Conservation (phyloP, 2,329 filamentous ascomycete species). For the Epichloe elymi region DNA sequence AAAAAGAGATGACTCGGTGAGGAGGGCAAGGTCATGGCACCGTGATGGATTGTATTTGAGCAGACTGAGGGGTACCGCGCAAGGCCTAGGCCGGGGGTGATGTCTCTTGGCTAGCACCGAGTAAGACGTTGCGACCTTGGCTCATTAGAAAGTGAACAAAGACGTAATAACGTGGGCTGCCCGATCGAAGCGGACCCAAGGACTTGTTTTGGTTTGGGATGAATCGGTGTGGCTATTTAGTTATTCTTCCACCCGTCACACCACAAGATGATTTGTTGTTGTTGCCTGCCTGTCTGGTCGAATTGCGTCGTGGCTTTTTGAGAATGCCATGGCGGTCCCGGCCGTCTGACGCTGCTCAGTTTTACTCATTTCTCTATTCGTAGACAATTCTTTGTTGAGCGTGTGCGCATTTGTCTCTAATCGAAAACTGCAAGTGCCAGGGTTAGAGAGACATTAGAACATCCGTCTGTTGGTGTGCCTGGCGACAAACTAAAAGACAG, state of each 20-base stretch:
- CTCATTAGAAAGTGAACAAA: constrained; percentile 2
- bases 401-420: background rate
- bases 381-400: background rate
- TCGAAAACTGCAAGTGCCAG: background rate
- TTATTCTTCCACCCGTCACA: background rate
- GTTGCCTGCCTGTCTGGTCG: background rate
- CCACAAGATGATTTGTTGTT: background rate
- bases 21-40: constrained; percentile 21
- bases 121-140: constrained; percentile 12
- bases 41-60: constrained; percentile 29
- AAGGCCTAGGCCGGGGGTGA: background rate
- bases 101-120: background rate
- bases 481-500: background rate
- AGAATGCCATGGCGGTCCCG: background rate
- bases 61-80: constrained; percentile 26
- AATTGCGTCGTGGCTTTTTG: background rate
- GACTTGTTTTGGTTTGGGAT: background rate
- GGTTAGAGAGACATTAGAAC: background rate
- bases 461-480: background rate
- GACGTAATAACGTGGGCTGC: constrained; percentile 8
- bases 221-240: background rate
- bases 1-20: constrained; percentile 29
- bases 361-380: background rate
- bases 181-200: constrained; percentile 8
- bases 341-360: background rate